Percentiles rank a stretch among this genome's conserved stretches.
phyloP scores from a whole-genome alignment of 768 basidiomycete species.

The Lentinula aciculospora region DNA sequence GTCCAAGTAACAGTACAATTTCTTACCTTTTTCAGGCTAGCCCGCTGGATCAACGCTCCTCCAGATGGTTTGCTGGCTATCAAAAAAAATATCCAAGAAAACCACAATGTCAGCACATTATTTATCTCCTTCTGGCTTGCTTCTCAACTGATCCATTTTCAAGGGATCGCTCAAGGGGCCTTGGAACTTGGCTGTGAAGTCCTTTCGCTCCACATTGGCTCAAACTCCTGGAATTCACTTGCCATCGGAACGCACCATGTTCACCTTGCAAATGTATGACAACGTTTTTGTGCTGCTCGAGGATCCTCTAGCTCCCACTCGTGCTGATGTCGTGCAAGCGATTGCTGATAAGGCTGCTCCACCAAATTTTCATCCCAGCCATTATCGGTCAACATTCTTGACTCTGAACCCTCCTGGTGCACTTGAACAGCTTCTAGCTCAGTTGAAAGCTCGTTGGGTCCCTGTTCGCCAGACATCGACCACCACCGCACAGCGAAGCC shows the following conservation, averaged over 20 bases:
- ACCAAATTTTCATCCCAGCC: conserved; percentile 44
- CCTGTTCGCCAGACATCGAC: conserved; percentile 51
- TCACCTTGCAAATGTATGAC: conserved; percentile 71
- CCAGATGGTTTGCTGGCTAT: conserved; percentile 64
- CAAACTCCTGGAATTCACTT: conserved; percentile 45
- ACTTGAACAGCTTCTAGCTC: conserved; percentile 67
- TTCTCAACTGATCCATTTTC: conserved; percentile 9
- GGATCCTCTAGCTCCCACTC: conserved; percentile 66
- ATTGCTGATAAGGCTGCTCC: conserved; percentile 37
- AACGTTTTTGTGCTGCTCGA: conserved; percentile 78
- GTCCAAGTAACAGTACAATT: background rate
- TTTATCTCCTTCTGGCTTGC: conserved; percentile 9
- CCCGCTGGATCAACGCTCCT: conserved; percentile 82
- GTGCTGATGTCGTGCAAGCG: conserved; percentile 50
- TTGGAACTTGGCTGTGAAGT: conserved; percentile 68
- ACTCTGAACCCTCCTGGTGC: conserved; percentile 71
- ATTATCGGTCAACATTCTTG: conserved; percentile 73
- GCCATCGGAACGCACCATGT: conserved; percentile 64
- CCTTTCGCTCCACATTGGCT: conserved; percentile 70
- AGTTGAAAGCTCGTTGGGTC: conserved; percentile 73
- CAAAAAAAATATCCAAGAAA: conserved; percentile 58
- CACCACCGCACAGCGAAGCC: conserved; percentile 35
- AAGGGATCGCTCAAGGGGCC: conserved; percentile 57
- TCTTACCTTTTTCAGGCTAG: conserved; percentile 41
- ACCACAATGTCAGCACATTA: conserved; percentile 50